Conservation (phyloP, 139 green algal species). For the Chlamydomonas incerta region DNA sequence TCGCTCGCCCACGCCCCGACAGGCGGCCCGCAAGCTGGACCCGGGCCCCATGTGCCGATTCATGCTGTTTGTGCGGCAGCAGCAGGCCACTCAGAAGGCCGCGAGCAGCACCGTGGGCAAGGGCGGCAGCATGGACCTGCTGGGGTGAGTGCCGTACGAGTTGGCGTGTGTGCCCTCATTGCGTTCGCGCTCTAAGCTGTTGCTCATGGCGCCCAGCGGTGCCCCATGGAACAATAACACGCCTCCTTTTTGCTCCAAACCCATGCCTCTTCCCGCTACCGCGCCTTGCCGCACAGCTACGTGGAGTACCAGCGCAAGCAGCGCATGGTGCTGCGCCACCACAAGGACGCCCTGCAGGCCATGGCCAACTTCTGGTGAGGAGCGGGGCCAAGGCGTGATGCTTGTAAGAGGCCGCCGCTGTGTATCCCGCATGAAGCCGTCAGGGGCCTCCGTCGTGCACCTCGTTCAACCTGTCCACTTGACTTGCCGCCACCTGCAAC, state of each 20-base stretch:
- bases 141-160: conserved; percentile 14
- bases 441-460: too few relatives aligned
- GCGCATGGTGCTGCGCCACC: conserved; percentile 34
- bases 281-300: not conserved
- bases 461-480: too few relatives aligned
- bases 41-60: conserved; percentile 23
- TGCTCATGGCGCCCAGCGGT: too few relatives aligned
- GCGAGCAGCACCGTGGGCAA: not conserved
- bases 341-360: conserved; percentile 25
- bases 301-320: conserved; percentile 45
- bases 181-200: too few relatives aligned
- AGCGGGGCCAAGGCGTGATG: too few relatives aligned
- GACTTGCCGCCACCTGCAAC: too few relatives aligned
- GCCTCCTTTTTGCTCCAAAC: too few relatives aligned
- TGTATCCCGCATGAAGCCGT: too few relatives aligned
- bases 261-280: too few relatives aligned
- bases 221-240: too few relatives aligned
- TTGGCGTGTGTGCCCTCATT: too few relatives aligned
- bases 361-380: conserved; percentile 39
- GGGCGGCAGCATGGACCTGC: conserved; percentile 15
- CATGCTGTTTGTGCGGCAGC: conserved; percentile 23
- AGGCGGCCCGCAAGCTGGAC: conserved; percentile 17
- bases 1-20: not conserved
- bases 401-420: too few relatives aligned
- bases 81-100: conserved; percentile 14